Evolutionary conservation across 129 eudicot genomes (phyloP).

Genomic region (Glebionis coronaria): DNA sequence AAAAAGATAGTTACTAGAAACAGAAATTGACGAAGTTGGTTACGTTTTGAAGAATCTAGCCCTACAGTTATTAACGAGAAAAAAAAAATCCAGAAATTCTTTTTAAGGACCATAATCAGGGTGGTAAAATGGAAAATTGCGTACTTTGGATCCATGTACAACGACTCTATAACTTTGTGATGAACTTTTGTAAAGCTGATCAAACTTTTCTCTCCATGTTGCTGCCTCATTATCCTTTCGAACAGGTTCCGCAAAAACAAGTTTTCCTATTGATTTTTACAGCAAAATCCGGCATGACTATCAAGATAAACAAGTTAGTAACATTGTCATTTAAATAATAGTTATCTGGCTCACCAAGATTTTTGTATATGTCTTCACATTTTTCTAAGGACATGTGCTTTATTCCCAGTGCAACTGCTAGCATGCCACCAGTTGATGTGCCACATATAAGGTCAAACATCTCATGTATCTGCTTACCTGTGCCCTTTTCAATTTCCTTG

Average conservation of each 20-base stretch:
- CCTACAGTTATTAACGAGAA: neutral
- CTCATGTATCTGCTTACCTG: conserved; percentile 91
- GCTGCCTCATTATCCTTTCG: conserved; percentile 93
- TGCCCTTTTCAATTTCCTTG: conserved; percentile 85
- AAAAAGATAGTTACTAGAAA: neutral
- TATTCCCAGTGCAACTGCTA: conserved; percentile 96
- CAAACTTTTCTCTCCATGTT: conserved; percentile 95
- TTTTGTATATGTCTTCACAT: conserved; percentile 94
- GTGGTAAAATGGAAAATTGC: conserved; percentile 19
- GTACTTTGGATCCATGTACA: conserved; percentile 95
- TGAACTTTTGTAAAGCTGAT: conserved; percentile 92
- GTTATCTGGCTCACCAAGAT: conserved; percentile 59
- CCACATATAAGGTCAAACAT: conserved; percentile 98
- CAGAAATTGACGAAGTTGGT: neutral
- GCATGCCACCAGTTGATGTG: conserved; percentile 99
- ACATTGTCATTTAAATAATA: conserved; percentile 4
- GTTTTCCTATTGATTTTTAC: conserved; percentile 58
- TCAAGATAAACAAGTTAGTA: conserved; percentile 1
- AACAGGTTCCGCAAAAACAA: conserved; percentile 90
- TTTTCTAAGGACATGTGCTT: conserved; percentile 76
- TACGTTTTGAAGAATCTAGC: neutral
- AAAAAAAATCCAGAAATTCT: neutral
- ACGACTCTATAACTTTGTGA: conserved; percentile 93
- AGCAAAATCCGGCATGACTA: neutral
- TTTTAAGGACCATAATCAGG: conserved; percentile 7